phyloP scores from a whole-genome alignment of 495 filamentous ascomycete species.

The Xylaria palmicola region DNA sequence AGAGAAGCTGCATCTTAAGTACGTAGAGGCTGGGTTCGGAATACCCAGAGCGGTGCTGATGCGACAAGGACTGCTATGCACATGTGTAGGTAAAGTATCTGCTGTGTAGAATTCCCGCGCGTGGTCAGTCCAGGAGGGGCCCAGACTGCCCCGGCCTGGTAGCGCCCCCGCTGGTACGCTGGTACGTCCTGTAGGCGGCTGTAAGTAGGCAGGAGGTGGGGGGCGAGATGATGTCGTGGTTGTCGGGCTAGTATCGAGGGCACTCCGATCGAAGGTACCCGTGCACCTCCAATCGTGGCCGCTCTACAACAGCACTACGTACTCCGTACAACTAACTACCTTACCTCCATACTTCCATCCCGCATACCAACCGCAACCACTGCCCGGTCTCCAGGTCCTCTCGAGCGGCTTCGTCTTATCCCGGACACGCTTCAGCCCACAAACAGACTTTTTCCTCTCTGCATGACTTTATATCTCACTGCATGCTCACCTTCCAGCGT shows the following conservation, averaged over 20 bases:
- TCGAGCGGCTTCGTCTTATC: neutral
- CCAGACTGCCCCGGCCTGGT: too few relatives aligned
- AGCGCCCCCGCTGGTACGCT: too few relatives aligned
- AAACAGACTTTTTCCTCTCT: neutral
- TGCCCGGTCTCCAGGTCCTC: neutral
- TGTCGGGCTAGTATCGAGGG: neutral
- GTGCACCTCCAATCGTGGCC: neutral
- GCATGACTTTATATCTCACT: conserved; percentile 8
- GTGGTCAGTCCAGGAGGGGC: too few relatives aligned
- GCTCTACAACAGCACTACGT: neutral
- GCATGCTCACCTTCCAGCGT: neutral
- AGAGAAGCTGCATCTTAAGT: too few relatives aligned
- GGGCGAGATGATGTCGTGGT: conserved; percentile 8
- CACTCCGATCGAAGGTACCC: neutral
- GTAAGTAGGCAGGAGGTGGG: neutral
- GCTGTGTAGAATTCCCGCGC: too few relatives aligned
- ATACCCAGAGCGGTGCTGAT: too few relatives aligned
- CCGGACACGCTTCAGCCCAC: neutral
- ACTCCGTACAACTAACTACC: too few relatives aligned
- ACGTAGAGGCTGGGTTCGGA: too few relatives aligned
- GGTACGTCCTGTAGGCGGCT: too few relatives aligned
- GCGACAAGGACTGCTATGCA: too few relatives aligned
- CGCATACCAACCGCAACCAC: neutral
- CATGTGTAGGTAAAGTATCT: too few relatives aligned
- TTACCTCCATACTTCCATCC: too few relatives aligned